Evolutionary conservation across 225 moss, liverwort and hornwort species (phyloP), one percentile per base, ranked within the genome.

Genomic region (Antitrichia curtipendula): DNA sequence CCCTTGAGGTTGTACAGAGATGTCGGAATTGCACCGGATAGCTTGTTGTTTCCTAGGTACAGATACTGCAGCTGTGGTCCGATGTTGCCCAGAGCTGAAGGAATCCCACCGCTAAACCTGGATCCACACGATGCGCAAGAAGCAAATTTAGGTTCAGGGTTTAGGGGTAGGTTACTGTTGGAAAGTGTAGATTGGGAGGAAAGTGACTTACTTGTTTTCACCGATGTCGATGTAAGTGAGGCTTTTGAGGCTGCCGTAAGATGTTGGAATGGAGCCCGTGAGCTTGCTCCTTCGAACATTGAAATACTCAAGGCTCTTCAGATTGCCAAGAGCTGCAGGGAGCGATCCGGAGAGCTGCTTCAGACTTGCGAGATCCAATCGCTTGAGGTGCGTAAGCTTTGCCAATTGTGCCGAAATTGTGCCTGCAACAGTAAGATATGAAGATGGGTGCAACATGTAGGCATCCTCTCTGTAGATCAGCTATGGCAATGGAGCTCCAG

Each of bases 221-320:
- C 85, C 87, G 68, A 92, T 86, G 43, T 86, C 53, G 7, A 75
- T 49, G 0, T 2, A 75, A 49, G 62, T 75, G 52, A 75, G 52
- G 29, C 75, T 62, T 11, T 40, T 84, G 1, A 93, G 90, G 13
- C 58, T 31, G 32, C 85, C 88, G 34, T 57, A 89, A 7, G 88
- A 79, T 21, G 85, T 17, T 43, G 91, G 93, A 64, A 93, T 93
- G 80, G 88, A 47, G 23, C 93, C 91, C 38, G 87, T 78, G 68
- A 93, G 88, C 70, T 88, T 69, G 83, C 32, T 90, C 10, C 16
- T 69, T 36, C 90, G 74, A 10, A 90, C 76, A 79, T 40, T 84
- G 75, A 91, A 74, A 47, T 34, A 84, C 71, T 75, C 4, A 13
- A 91, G 88, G 76, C 77, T 40, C 71, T 88, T 88, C 52, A 93